These are phyloP conservation scores for Trichoderma sp. DNA, from an alignment of 2,329 filamentous ascomycete genomes.

Conservation along the genomic window DNA sequence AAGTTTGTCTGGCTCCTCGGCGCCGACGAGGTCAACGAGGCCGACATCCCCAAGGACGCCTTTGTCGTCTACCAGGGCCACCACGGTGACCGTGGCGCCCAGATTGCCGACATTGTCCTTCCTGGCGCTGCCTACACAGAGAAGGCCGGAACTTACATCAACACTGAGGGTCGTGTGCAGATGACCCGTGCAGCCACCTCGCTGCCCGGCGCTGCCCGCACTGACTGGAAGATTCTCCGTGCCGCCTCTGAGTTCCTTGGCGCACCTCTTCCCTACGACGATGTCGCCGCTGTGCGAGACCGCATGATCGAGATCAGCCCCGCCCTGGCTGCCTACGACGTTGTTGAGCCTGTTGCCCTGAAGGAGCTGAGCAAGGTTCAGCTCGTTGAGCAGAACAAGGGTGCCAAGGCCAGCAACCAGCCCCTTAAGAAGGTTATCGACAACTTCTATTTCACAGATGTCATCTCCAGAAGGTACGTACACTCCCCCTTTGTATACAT, in stretches of 20 bases:
- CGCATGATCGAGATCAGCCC: constrained; percentile 96
- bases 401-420: constrained; percentile 67
- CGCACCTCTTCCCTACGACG: constrained; percentile 85
- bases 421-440: constrained; percentile 84
- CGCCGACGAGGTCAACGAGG: constrained; percentile 83
- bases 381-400: constrained; percentile 95
- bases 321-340: constrained; percentile 83
- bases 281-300: constrained; percentile 84
- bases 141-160: constrained; percentile 94
- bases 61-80: constrained; percentile 99
- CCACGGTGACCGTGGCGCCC: constrained; percentile 90
- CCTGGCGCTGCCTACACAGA: constrained; percentile 96
- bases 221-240: constrained; percentile 99
- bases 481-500: neutral
- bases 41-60: constrained; percentile 90
- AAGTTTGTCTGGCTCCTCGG: constrained; percentile 98
- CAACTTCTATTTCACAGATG: constrained; percentile 98
- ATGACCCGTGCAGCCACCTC: constrained; percentile 88
- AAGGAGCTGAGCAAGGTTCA: constrained; percentile 84
- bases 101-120: constrained; percentile 90
- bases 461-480: constrained; percentile 88
- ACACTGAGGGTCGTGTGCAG: constrained; percentile 96
- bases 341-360: constrained; percentile 79
- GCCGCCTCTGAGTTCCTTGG: constrained; percentile 90
- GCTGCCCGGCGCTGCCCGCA: constrained; percentile 83